Evolutionary conservation across 768 basidiomycete genomes (phyloP).

Genomic region (Scleroderma citrinum): DNA sequence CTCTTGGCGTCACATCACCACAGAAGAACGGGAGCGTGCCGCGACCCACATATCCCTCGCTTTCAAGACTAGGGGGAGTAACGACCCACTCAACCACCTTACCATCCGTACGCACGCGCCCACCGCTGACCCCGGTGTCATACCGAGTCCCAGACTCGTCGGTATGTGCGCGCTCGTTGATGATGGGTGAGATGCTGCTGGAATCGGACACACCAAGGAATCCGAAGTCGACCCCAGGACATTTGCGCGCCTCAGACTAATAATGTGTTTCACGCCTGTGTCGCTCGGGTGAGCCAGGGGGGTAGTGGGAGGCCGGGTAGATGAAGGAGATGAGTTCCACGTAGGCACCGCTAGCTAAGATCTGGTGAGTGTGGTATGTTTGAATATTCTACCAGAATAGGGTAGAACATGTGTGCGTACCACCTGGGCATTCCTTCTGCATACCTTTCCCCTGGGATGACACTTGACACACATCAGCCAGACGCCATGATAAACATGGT

Average conservation of each 20-base stretch:
- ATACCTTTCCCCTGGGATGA: conserved; percentile 62
- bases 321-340: conserved; percentile 68
- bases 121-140: conserved; percentile 41
- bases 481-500: neutral
- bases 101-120: conserved; percentile 53
- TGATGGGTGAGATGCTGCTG: conserved; percentile 38
- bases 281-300: conserved; percentile 43
- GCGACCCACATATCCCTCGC: conserved; percentile 26
- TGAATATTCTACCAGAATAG: neutral
- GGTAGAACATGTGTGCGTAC: conserved; percentile 26
- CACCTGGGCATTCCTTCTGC: conserved; percentile 63
- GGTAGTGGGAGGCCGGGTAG: conserved; percentile 48
- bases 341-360: conserved; percentile 54
- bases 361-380: conserved; percentile 23
- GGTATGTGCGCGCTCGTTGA: conserved; percentile 45
- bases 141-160: conserved; percentile 41
- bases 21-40: conserved; percentile 63
- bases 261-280: conserved; percentile 37
- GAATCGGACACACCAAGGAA: conserved; percentile 64
- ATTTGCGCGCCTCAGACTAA: conserved; percentile 42
- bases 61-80: conserved; percentile 30
- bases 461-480: conserved; percentile 34
- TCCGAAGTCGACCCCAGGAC: conserved; percentile 60
- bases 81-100: conserved; percentile 54
- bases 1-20: conserved; percentile 61